Evolutionary conservation across 208 protist species (phyloP), one percentile per base, ranked within the genome.

Genomic region (Leishmania major): DNA sequence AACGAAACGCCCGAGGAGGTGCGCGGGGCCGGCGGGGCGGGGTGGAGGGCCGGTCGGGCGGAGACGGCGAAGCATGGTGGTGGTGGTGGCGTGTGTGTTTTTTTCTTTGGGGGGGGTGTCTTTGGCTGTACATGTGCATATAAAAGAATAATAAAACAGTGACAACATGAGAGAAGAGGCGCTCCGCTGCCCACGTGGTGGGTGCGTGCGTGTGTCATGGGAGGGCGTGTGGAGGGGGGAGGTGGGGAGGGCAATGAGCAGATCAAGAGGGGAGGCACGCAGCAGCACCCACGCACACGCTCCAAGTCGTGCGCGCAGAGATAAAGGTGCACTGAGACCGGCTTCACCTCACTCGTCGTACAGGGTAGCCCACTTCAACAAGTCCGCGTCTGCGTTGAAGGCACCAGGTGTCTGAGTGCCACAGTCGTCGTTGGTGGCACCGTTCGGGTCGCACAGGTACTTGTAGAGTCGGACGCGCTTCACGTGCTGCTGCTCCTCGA

Each of bases 401-500:
- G 25, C 69, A 51, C 51, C 49, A 45, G n/a, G 6, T 6, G 28
- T 10, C 45, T 22, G 7, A 57, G 45, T n/a, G 4, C 49, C 3
- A 62, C 47, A 13, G 4, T 28, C 8, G 17, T 7, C 37, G 19
- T 43, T 19, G 72, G 25, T 60, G 28, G n/a, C 31, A 60, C 11
- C 13, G 66, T 72, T 25, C 7, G 77, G 77, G 66, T 37, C 49
- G 51, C 77, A 64, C 57, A 85, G 3, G 11, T 8, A n/a, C 25
- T 13, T 40, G 64, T 85, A 83, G 59, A 84, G 69, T 31, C 5
- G 35, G 15, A 87, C n/a, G 1, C 81, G 67, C 53, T 77, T 55
- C 37, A 76, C 35, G 82, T 88, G 83, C 74, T 83, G 66, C n/a
- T 62, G 37, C 70, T 87, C 83, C n/a, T 73, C 79, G 13, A 89